Evolutionary conservation across 305 asterid species (phyloP).

Genomic region (Fraxinus ornus): DNA sequence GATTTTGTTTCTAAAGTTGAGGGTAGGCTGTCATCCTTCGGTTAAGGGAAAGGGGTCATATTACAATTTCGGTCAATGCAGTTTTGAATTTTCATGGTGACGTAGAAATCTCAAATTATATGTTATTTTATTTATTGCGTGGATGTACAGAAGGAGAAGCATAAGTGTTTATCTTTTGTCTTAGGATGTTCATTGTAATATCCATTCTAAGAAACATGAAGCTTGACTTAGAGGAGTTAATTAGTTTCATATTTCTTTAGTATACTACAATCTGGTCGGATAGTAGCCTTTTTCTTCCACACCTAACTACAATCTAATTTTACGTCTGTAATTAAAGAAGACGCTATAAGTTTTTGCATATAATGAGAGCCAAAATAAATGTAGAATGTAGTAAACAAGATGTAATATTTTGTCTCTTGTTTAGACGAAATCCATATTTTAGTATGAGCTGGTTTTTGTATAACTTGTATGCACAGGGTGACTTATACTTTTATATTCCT

Average conservation of each 20-base stretch:
- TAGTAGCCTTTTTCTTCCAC: neutral
- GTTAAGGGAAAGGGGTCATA: neutral
- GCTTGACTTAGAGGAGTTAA: constrained; percentile 5
- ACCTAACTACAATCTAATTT: neutral
- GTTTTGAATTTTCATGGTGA: neutral
- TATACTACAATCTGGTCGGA: neutral
- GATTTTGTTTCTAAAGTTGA: neutral
- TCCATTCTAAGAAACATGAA: neutral
- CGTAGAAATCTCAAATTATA: neutral
- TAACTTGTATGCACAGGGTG: constrained; percentile 9
- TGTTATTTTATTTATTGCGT: neutral
- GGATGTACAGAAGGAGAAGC: constrained; percentile 1
- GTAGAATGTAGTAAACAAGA: neutral
- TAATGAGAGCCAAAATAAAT: neutral
- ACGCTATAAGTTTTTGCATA: neutral
- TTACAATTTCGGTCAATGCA: neutral
- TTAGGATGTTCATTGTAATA: neutral
- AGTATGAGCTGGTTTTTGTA: neutral
- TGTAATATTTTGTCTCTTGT: neutral
- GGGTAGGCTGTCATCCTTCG: neutral
- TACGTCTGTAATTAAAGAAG: neutral
- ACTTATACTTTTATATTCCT: constrained; percentile 23
- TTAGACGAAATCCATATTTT: neutral
- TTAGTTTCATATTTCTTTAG: neutral
- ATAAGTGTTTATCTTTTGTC: neutral